Conservation (phyloP, 1,284 basidiomycete species). For the Heliocybe sulcata region DNA sequence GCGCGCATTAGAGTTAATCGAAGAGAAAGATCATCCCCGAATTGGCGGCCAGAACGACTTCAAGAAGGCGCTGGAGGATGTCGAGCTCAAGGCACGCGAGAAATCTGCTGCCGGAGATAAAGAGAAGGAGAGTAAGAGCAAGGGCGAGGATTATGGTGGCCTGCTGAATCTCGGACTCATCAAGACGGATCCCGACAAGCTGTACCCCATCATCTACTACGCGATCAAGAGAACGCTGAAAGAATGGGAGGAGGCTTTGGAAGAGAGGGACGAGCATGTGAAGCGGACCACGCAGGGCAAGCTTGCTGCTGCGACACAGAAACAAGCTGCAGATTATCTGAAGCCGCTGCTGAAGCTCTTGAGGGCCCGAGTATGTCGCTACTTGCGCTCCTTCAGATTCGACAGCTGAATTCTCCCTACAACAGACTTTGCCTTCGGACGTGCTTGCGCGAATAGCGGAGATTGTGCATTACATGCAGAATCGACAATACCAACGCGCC, state of each 20-base stretch:
- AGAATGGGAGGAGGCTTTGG: conserved; percentile 96
- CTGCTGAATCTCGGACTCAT: conserved; percentile 76
- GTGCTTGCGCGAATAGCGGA: conserved; percentile 88
- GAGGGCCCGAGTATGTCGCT: conserved; percentile 66
- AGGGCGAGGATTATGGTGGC: conserved; percentile 55
- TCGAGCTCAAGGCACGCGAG: conserved; percentile 79
- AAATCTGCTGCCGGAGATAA: conserved; percentile 13
- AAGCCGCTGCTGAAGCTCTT: conserved; percentile 94
- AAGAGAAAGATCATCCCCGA: conserved; percentile 75
- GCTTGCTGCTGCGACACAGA: conserved; percentile 89
- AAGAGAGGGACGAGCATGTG: conserved; percentile 79
- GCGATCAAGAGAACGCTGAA: conserved; percentile 88
- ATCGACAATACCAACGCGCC: conserved; percentile 87
- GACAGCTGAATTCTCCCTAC: not conserved
- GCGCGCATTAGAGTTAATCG: conserved; percentile 90
- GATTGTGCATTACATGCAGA: conserved; percentile 96
- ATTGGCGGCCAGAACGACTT: conserved; percentile 90
- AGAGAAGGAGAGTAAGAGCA: conserved; percentile 36
- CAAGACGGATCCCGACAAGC: conserved; percentile 90
- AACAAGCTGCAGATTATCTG: conserved; percentile 93
- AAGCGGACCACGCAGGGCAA: conserved; percentile 90
- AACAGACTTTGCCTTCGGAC: conserved; percentile 75
- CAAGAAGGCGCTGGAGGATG: conserved; percentile 86
- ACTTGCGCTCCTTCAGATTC: too few relatives aligned
- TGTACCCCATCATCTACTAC: conserved; percentile 97